Percentiles rank a stretch among this genome's conserved stretches.
These are phyloP conservation scores for Salvia sclarea DNA, from an alignment of 305 asterid genomes.

Conservation along the genomic window DNA sequence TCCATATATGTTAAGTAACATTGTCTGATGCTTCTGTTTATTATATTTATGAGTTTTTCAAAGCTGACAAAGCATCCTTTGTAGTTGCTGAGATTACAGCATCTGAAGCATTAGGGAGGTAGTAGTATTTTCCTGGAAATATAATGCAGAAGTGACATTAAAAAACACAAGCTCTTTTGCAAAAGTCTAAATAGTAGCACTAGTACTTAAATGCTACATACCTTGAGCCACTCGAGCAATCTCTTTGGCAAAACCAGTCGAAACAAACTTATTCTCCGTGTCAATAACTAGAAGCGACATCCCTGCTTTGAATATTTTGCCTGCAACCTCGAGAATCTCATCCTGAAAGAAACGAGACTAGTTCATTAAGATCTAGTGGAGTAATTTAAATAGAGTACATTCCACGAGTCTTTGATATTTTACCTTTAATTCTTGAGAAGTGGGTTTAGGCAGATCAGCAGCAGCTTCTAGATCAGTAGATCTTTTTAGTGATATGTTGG, in stretches of 20 bases:
- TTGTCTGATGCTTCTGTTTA: background rate
- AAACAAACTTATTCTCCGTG: conserved; percentile 94
- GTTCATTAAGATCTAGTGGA: conserved; percentile 25
- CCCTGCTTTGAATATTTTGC: conserved; percentile 88
- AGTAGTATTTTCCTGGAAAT: conserved; percentile 86
- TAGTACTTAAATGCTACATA: conserved; percentile 34
- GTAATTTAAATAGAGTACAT: background rate
- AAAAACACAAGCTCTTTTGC: background rate
- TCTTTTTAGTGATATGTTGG: conserved; percentile 92
- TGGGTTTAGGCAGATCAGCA: conserved; percentile 81
- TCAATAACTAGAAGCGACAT: conserved; percentile 98
- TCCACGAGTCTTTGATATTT: background rate
- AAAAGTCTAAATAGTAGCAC: background rate
- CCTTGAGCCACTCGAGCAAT: conserved; percentile 98
- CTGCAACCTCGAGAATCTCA: conserved; percentile 97
- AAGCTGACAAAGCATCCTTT: conserved; percentile 78
- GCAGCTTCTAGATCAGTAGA: conserved; percentile 85
- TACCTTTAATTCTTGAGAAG: conserved; percentile 89
- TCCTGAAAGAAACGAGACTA: conserved; percentile 47
- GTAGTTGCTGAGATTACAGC: conserved; percentile 95
- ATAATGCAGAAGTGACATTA: background rate
- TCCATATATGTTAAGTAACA: background rate
- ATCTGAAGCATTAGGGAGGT: conserved; percentile 97
- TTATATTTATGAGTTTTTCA: conserved; percentile 57
- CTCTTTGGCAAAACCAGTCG: conserved; percentile 98